Evolutionary conservation across 2,329 filamentous ascomycete species (phyloP).

Genomic region (Sporothrix pallida): DNA sequence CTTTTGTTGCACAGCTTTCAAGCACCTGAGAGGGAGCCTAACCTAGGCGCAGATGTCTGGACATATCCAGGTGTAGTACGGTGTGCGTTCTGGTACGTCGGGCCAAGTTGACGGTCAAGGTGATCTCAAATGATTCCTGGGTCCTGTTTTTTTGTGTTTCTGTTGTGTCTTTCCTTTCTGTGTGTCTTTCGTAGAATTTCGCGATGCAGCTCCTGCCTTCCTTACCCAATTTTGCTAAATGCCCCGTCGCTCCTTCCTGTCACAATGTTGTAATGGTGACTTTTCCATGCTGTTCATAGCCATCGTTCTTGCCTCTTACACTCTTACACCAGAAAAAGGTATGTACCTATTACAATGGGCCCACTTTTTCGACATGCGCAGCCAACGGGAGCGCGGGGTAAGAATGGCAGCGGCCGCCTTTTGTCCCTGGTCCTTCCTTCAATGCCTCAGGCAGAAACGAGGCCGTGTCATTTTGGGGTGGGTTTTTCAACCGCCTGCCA

Average conservation of each 20-base stretch:
- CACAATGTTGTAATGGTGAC: background rate
- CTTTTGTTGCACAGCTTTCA: constrained; percentile 1
- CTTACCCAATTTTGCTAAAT: background rate
- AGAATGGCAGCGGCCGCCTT: background rate
- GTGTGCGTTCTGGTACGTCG: background rate
- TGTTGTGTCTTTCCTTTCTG: no score
- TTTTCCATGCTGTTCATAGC: background rate
- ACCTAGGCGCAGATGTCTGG: background rate
- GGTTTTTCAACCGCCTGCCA: constrained; percentile 12
- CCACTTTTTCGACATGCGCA: constrained; percentile 27
- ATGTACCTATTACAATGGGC: background rate
- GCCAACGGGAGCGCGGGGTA: constrained; percentile 34
- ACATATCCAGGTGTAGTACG: background rate
- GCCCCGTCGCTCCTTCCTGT: background rate
- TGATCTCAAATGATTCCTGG: no score
- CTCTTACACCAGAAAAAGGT: background rate
- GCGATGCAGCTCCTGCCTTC: background rate
- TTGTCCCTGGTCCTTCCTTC: background rate
- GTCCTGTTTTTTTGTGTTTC: no score
- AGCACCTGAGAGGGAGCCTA: background rate
- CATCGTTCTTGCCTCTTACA: constrained; percentile 16
- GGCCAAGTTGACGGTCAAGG: background rate
- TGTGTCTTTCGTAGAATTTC: background rate
- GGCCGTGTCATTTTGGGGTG: constrained; percentile 7
- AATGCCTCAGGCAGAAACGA: constrained; percentile 35